Base-by-base conservation (phyloP, 2,329 filamentous ascomycete species). In the Apiospora arundinis region DNA sequence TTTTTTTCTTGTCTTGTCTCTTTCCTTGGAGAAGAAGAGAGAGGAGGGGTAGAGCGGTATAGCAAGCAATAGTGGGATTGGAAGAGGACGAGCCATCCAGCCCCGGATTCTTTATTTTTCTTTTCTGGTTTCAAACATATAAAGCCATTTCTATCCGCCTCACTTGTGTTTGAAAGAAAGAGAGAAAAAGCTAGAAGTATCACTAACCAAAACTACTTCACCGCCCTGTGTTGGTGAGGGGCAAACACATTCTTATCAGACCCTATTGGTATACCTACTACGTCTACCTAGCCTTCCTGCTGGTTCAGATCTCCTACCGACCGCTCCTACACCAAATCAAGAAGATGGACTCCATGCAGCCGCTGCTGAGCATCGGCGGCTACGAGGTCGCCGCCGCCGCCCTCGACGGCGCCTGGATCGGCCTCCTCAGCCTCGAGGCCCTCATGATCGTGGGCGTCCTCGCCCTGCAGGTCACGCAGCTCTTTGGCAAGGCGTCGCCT, bases 351-450 rank as follows among this genome's bases (percentile, higher is more conserved):
- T 40, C 56, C 21, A 63, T 63, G 56, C 65, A 67, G 37, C 65
- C 44, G 16, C 65, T 44, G 65, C 71, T 72, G 69, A 70, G 71
- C 32, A 56, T 78, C 72, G 73, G 76, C 56, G 79, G 78, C 69
- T 75, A 81, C 72, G 80, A 84, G 71, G 80, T 82, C 71, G 76
- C 78, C 68, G 79, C 86, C 45, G 76, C 78, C 68, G 79, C 86
- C 45, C 78, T 86, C 66, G 86, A 87, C 79, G 79, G 80, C 45
- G 75, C 87, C 67, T 87, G 85, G 83, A 80, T 87, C 67, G 82
- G 83, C 52, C 81, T 87, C n/a, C 76, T 87, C 52, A 81, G 81
- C 23, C 74, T 87, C 46, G 84, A 87, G 73, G 81, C 83, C 23
- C 71, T 84, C 60, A 82, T 87, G 80, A 82, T 87, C 4, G 71